Base-by-base conservation (phyloP, 177 flowering plant species). In the Vitis hybrid region DNA sequence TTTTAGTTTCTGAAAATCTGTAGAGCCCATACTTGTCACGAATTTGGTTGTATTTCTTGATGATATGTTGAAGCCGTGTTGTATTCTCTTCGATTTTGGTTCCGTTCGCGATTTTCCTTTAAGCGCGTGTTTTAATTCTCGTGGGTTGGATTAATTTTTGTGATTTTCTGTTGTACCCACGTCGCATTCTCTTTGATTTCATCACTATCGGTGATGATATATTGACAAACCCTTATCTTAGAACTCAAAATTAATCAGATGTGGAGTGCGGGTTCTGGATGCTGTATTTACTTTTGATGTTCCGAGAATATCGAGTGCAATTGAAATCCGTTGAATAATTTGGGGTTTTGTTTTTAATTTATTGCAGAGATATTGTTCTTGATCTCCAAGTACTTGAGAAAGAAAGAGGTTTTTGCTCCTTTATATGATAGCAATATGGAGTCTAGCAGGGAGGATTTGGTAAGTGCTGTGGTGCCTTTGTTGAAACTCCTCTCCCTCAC, bases 401-500 rank as follows among this genome's bases (percentile, higher is more conserved):
- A 50, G 56, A 23, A 71, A 63, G 14, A 78, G 70, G 76, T 48
- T 18, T 51, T 75, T 34, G 15, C 52, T 50, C 68, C 34, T 26
- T 23, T 74, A 51, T 63, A 12, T 69, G 62, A 68, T 4, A 62
- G 56, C 18, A 56, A 67, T 48, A 69, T 77, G 72, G 65, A 56
- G 19, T 72, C 81, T 32, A 51, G 74, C 19, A 72, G 72, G 4
- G 78, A 51, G 64, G 81, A 78, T 69, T 21, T 89, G 62, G 66
- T 84, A 11, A 82, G 80, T 67, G 91, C 89, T 6, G 83, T 89
- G 11, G 64, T 88, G 4, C 99, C 99, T 1, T 76, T 93, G 79
- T 11, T 93, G 93, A 95, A 95, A 74, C 91, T 95, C 34, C 73
- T 95, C 17, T 65, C 82, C 19, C 84, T 95, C 17, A 81, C 93